Conservation (phyloP, 495 filamentous ascomycete genomes). For the Choiromyces venosus region DNA sequence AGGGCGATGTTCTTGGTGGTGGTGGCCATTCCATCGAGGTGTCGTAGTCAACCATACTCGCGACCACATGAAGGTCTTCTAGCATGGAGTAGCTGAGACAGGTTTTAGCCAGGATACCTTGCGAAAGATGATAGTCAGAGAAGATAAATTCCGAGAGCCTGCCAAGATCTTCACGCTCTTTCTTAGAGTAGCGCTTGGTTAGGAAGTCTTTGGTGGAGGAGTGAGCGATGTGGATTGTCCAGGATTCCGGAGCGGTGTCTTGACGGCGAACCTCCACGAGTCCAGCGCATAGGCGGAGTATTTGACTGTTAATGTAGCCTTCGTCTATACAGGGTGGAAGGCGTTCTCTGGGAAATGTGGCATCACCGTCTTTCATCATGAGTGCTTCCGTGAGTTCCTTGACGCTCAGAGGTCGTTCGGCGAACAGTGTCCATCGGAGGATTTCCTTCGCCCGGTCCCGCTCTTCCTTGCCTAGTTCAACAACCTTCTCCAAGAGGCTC, state of each 20-base stretch:
- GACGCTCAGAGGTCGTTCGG: constrained; percentile 39
- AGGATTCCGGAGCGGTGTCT: constrained; percentile 5
- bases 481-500: constrained; percentile 4
- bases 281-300: constrained; percentile 6
- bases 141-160: neutral
- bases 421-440: constrained; percentile 40
- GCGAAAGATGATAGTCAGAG: neutral
- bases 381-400: constrained; percentile 38
- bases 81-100: constrained; percentile 3
- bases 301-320: neutral
- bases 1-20: neutral
- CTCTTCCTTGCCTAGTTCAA: neutral
- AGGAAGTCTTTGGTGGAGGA: constrained; percentile 40
- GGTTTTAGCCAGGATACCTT: neutral
- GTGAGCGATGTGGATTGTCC: constrained; percentile 37
- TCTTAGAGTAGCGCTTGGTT: neutral
- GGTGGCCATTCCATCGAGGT: neutral
- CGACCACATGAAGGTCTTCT: neutral
- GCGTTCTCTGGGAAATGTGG: constrained; percentile 7
- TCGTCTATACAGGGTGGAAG: constrained; percentile 5
- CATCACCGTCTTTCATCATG: constrained; percentile 13
- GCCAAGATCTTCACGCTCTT: neutral
- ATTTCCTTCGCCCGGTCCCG: constrained; percentile 29
- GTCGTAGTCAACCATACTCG: neutral
- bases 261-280: constrained; percentile 5